Evolutionary conservation across 495 filamentous ascomycete species (phyloP).

Genomic region (Neurospora sp.): DNA sequence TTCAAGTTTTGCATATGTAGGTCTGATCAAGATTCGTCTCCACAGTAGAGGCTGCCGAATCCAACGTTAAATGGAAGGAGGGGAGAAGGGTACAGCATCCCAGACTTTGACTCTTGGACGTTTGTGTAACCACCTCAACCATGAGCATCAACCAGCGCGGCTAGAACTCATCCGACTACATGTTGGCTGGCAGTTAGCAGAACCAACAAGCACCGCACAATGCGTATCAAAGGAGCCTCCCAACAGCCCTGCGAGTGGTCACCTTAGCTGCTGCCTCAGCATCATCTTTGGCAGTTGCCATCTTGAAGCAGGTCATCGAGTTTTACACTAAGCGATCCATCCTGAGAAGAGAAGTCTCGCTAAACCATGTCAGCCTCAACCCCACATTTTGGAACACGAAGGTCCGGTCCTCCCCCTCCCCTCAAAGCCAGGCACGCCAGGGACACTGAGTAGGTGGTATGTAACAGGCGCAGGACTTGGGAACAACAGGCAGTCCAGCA

Average conservation of each 20-base stretch:
- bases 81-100: not conserved
- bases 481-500: not conserved
- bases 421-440: constrained; percentile 13
- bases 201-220: not conserved
- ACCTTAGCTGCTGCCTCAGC: not conserved
- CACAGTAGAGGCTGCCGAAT: not conserved
- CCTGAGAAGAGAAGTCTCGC: not conserved
- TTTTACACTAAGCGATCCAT: not conserved
- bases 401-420: not conserved
- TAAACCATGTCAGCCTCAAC: constrained; percentile 13
- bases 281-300: not conserved
- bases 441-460: constrained; percentile 2
- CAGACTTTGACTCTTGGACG: not conserved
- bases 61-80: not conserved
- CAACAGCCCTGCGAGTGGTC: not conserved
- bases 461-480: not conserved
- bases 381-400: constrained; percentile 3
- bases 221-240: not conserved
- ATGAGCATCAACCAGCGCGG: not conserved
- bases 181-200: not conserved
- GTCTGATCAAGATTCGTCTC: not conserved
- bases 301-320: not conserved
- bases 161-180: not conserved
- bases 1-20: not conserved
- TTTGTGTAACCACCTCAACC: not conserved